Evolutionary conservation across 2,329 filamentous ascomycete species (phyloP).

Genomic region (Ophiostoma himal-ulmi): DNA sequence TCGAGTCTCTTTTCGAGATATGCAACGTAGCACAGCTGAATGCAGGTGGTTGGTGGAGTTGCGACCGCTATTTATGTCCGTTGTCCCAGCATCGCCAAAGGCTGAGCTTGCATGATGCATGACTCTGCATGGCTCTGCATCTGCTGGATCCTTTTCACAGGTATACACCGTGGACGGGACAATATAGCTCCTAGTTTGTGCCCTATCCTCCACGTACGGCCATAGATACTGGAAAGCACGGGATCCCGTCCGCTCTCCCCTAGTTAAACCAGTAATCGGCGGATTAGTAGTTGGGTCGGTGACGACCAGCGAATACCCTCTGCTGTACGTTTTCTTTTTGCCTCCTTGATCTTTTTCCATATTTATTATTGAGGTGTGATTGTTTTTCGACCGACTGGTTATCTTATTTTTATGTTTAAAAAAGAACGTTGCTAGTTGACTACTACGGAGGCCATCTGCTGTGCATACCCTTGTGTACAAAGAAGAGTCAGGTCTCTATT

Average conservation of each 20-base stretch:
- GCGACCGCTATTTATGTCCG: background rate
- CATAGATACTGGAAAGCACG: constrained; percentile 7
- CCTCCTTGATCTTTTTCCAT: too few relatives aligned
- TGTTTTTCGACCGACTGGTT: too few relatives aligned
- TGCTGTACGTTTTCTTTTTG: constrained; percentile 2
- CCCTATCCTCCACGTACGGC: background rate
- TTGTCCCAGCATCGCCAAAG: background rate
- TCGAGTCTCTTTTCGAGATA: background rate
- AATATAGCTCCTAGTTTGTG: background rate
- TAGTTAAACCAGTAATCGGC: constrained; percentile 4
- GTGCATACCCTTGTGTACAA: background rate
- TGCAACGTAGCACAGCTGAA: background rate
- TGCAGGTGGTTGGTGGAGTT: background rate
- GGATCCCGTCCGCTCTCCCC: constrained; percentile 5
- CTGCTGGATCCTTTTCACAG: too few relatives aligned
- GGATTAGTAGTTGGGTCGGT: constrained; percentile 6
- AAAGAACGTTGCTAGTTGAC: too few relatives aligned
- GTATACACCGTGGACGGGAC: background rate
- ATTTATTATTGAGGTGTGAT: too few relatives aligned
- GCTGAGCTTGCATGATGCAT: background rate
- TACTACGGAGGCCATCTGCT: too few relatives aligned
- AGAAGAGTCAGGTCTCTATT: background rate
- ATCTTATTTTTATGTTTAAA: too few relatives aligned
- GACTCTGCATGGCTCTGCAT: background rate
- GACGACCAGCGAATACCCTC: constrained; percentile 5